phyloP scores from a whole-genome alignment of 768 basidiomycete species.

The Lyophyllum atratum region DNA sequence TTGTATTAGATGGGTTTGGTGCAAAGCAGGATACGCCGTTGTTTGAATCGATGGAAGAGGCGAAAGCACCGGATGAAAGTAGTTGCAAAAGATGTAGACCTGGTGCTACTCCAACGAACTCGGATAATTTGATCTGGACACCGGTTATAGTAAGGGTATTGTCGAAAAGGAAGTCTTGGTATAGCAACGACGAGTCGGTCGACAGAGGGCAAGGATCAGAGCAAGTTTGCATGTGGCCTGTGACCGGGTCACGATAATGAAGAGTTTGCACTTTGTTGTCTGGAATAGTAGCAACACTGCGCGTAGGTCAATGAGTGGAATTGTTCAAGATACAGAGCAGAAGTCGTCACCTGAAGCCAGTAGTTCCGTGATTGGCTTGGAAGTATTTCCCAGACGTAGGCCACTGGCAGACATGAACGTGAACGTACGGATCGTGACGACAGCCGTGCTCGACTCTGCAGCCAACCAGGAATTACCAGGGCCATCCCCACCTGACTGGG shows the following conservation, averaged over 20 bases:
- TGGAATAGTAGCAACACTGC: conserved; percentile 84
- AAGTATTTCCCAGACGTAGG: conserved; percentile 93
- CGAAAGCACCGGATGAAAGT: conserved; percentile 90
- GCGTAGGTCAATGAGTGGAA: conserved; percentile 10
- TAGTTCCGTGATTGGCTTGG: conserved; percentile 76
- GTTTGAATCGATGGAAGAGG: conserved; percentile 62
- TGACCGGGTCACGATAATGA: conserved; percentile 74
- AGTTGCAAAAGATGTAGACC: conserved; percentile 93
- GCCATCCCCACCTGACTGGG: conserved; percentile 79
- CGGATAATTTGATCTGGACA: conserved; percentile 79
- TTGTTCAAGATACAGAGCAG: neutral
- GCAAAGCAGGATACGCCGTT: conserved; percentile 79
- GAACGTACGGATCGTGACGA: conserved; percentile 79
- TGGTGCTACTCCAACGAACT: conserved; percentile 72
- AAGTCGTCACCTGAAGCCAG: conserved; percentile 74
- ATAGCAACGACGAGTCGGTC: conserved; percentile 72
- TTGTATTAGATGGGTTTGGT: conserved; percentile 68
- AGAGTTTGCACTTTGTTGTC: conserved; percentile 82
- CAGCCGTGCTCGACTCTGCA: conserved; percentile 64
- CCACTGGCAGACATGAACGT: conserved; percentile 75
- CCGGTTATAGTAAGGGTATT: conserved; percentile 73
- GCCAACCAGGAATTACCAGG: conserved; percentile 86
- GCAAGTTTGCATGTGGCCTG: conserved; percentile 78
- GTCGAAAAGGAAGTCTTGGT: conserved; percentile 92
- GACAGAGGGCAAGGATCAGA: conserved; percentile 77